A percentile compares a stretch with the other conserved stretches of the same genome.
phyloP scores from a whole-genome alignment of 1,284 basidiomycete genomes.

The Sparassis latifolia region DNA sequence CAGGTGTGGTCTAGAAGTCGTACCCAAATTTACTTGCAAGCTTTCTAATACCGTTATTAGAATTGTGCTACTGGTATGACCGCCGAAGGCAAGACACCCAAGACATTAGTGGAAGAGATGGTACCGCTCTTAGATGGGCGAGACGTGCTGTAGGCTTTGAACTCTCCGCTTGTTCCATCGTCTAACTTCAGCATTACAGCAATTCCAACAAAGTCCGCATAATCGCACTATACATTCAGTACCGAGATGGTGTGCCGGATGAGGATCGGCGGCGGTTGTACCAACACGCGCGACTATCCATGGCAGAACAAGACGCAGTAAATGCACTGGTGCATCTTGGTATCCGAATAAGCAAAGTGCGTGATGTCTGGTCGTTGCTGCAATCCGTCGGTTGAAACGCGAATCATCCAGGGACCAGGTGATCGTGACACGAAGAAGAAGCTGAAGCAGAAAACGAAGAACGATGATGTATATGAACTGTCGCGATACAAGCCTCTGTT shows the following conservation, averaged over 20 bases:
- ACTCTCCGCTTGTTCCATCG: neutral
- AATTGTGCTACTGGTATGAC: constrained; percentile 90
- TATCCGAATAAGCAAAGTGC: constrained; percentile 76
- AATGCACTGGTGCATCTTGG: constrained; percentile 86
- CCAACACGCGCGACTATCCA: constrained; percentile 88
- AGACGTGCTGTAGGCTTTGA: constrained; percentile 61
- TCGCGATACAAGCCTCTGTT: constrained; percentile 90
- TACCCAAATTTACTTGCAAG: neutral
- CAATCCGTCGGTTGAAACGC: no score
- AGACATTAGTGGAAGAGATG: constrained; percentile 96
- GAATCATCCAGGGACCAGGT: constrained; percentile 42
- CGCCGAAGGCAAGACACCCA: constrained; percentile 85
- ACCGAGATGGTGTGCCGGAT: constrained; percentile 95
- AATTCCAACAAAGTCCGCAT: constrained; percentile 93
- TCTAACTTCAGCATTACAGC: constrained; percentile 32
- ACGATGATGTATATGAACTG: constrained; percentile 91
- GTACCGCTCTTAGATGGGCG: constrained; percentile 90
- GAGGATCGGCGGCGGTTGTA: constrained; percentile 93
- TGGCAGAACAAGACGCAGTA: constrained; percentile 92
- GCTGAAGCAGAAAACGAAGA: constrained; percentile 68
- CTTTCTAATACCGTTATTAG: constrained; percentile 30
- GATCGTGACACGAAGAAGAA: constrained; percentile 77
- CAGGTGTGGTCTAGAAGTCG: constrained; percentile 48
- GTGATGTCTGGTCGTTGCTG: constrained; percentile 17
- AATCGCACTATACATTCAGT: constrained; percentile 93